These are phyloP conservation scores for Populus hybrid DNA, from an alignment of 441 rosid species.

Conservation along the genomic window DNA sequence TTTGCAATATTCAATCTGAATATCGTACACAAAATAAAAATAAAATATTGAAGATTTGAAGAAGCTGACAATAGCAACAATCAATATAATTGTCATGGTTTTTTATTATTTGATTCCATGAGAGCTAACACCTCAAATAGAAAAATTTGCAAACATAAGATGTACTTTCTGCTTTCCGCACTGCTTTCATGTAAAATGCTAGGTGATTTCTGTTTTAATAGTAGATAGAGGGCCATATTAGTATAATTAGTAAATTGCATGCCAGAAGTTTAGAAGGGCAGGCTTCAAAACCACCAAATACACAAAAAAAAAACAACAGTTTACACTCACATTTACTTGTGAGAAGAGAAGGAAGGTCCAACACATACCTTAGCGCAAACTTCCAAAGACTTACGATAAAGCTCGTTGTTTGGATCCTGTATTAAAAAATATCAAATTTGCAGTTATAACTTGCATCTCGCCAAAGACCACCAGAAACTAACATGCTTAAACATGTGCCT, in stretches of 20 bases:
- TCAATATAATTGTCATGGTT: not conserved
- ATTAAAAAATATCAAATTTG: slow-evolving; percentile 4
- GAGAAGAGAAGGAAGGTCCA: not conserved
- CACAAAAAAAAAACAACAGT: not conserved
- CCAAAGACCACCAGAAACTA: not conserved
- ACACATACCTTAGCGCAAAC: slow-evolving; percentile 52
- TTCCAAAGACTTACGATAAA: slow-evolving; percentile 60
- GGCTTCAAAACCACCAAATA: not conserved
- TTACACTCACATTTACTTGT: not conserved
- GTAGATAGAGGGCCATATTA: not conserved
- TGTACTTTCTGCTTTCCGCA: not conserved
- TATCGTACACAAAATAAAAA: not conserved
- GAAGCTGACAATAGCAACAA: not conserved
- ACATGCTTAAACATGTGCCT: not conserved
- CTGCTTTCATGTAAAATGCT: not conserved
- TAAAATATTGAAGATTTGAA: not conserved
- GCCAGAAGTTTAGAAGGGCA: not conserved
- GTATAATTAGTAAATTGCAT: not conserved
- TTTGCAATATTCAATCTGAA: not conserved
- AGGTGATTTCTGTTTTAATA: not conserved
- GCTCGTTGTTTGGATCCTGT: slow-evolving; percentile 64
- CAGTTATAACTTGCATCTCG: not conserved
- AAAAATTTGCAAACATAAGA: not conserved
- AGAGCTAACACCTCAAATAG: not conserved
- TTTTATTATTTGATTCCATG: not conserved